Conservation (phyloP, 2,329 filamentous ascomycete genomes). For the Ophiocordyceps camponoti-floridani region DNA sequence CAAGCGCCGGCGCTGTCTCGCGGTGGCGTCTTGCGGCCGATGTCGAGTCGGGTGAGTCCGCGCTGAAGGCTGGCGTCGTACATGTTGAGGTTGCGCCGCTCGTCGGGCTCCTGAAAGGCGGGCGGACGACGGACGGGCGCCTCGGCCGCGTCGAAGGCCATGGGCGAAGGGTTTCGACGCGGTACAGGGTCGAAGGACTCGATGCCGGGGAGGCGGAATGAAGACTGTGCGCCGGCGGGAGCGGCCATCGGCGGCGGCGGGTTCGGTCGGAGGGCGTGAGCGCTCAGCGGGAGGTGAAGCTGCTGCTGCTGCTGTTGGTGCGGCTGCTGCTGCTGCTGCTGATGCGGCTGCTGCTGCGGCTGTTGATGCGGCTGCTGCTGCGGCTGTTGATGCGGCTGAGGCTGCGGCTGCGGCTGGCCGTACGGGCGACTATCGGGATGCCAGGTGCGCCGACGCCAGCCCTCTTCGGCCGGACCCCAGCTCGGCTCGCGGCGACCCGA, state of each 20-base stretch:
- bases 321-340: background rate
- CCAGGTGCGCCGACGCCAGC: conserved; percentile 76
- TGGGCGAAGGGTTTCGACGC: conserved; percentile 51
- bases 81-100: conserved; percentile 31
- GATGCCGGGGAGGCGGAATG: conserved; percentile 66
- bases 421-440: conserved; percentile 60
- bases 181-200: conserved; percentile 75
- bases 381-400: background rate
- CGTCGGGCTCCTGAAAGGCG: conserved; percentile 18
- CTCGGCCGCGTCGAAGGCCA: conserved; percentile 49
- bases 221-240: conserved; percentile 32
- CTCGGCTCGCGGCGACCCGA: conserved; percentile 44
- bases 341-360: background rate
- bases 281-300: conserved; percentile 47
- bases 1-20: conserved; percentile 34
- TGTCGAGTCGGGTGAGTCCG: conserved; percentile 48
- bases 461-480: conserved; percentile 47
- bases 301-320: background rate
- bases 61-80: conserved; percentile 52
- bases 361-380: background rate
- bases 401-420: conserved; percentile 36
- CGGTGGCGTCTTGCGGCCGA: conserved; percentile 32
- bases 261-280: conserved; percentile 40
- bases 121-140: conserved; percentile 9
- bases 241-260: conserved; percentile 30